These are phyloP conservation scores for Rhizopus stolonifer DNA, from an alignment of 371 early-diverging fungal species.

Conservation along the genomic window DNA sequence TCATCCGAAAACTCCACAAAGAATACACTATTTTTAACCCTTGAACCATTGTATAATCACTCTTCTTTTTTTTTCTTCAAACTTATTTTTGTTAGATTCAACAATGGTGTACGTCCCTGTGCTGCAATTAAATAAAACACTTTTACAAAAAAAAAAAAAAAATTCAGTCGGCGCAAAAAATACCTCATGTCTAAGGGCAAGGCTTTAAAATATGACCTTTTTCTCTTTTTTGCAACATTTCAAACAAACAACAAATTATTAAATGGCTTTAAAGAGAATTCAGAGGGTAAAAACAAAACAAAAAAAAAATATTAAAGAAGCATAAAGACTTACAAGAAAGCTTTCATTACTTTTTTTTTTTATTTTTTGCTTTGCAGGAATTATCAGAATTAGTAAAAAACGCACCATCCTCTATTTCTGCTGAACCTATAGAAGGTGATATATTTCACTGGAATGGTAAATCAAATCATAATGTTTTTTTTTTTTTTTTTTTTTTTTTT, in stretches of 20 bases:
- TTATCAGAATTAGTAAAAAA: conserved; percentile 66
- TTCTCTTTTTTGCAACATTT: background rate
- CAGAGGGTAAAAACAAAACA: conserved; percentile 29
- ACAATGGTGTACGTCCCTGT: too few species aligned
- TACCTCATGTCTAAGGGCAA: background rate
- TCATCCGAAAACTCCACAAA: too few species aligned
- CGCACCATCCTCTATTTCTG: conserved; percentile 65
- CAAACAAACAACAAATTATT: too few species aligned
- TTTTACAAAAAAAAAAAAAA: background rate
- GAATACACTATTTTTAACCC: too few species aligned
- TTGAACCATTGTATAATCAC: too few species aligned
- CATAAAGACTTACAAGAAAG: background rate
- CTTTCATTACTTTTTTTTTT: too few species aligned
- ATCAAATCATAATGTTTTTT: background rate
- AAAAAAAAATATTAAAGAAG: background rate
- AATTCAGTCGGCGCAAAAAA: background rate
- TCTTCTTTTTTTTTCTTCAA: too few species aligned
- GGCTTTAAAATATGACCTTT: background rate
- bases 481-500: background rate
- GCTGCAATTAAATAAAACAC: too few species aligned
- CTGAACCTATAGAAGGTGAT: conserved; percentile 69
- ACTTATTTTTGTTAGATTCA: too few species aligned
- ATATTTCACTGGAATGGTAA: conserved; percentile 81
- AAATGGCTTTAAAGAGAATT: conserved; percentile 52
- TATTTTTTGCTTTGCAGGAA: conserved; percentile 50